Evolutionary conservation across 2,329 filamentous ascomycete genomes (phyloP).

Genomic region (Westerdykella ornata): DNA sequence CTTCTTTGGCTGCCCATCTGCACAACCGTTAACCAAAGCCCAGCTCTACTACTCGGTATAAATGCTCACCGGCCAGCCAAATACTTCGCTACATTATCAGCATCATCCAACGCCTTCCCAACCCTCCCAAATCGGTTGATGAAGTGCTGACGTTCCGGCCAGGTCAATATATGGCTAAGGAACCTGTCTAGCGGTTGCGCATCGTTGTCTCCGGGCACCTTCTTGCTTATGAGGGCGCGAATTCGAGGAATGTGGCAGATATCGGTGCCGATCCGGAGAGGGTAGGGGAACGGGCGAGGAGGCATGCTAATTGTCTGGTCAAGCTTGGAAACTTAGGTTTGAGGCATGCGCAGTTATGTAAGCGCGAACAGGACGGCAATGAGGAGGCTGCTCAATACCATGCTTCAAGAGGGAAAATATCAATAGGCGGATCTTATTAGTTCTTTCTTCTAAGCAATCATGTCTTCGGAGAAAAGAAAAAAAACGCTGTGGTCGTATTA

Average conservation of each 20-base stretch:
- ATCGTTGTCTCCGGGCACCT: slow-evolving; percentile 5
- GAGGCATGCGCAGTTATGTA: too few relatives aligned
- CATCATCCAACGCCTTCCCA: slow-evolving; percentile 7
- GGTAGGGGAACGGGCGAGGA: slow-evolving; percentile 54
- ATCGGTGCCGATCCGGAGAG: slow-evolving; percentile 68
- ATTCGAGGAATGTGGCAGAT: slow-evolving; percentile 67
- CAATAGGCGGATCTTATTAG: too few relatives aligned
- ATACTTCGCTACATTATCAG: slow-evolving; percentile 18
- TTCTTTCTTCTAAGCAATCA: too few relatives aligned
- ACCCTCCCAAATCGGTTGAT: slow-evolving; percentile 20
- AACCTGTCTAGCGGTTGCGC: slow-evolving; percentile 13
- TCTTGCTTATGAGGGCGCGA: slow-evolving; percentile 46
- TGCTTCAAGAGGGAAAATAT: background rate
- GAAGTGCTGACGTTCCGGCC: slow-evolving; percentile 29
- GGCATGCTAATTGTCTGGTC: slow-evolving; percentile 31
- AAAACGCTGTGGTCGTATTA: too few relatives aligned
- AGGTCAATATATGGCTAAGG: slow-evolving; percentile 23
- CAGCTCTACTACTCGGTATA: background rate
- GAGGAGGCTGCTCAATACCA: too few relatives aligned
- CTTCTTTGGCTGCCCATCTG: slow-evolving; percentile 49
- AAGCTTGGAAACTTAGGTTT: too few relatives aligned
- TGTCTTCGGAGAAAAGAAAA: too few relatives aligned
- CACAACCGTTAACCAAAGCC: slow-evolving; percentile 4
- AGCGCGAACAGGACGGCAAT: too few relatives aligned
- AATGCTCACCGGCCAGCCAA: slow-evolving; percentile 33